Base-by-base conservation (phyloP, 257 asterid genomes). In the Echium plantagineum region DNA sequence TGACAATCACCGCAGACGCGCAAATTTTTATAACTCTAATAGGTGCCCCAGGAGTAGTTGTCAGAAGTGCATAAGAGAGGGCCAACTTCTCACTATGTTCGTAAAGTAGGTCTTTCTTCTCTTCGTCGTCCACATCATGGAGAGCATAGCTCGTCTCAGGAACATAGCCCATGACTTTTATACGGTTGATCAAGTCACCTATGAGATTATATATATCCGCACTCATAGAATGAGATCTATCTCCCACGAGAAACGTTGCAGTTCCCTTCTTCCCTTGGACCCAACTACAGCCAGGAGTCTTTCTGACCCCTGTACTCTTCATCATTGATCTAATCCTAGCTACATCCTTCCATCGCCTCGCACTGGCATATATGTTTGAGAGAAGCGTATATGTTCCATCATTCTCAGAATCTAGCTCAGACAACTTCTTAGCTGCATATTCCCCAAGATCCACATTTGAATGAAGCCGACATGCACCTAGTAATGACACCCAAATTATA, bases 21-120 rank as follows among this genome's bases (percentile, higher is more conserved):
- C 78, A 90, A 78, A 70, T 90, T 90, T 90, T 87, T 61, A 90
- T 87, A 69, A 87, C 85, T 83, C 96, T 81, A 63, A 90, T 87
- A 15, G 97, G 94, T 77, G 79, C 47, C 38, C 96, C 95, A 9
- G 83, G 86, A 52, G 83, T 62, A 18, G 91, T 72, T 17, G 95
- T 87, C 31, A 90, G 86, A 69, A 90, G 79, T 35, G 94, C 97
- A 80, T 85, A 90, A 48, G 87, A 89, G 61, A 90, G 89, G 1
- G 96, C 96, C 84, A 90, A 68, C 72, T 90, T 90, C 85, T 90
- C 97, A 69, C 97, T 87, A 57, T 90, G 97, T 72, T 90, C 95
- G 56, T 78, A 64, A 46, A 87, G 71, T 58, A 85, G 82, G 77
- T 85, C 86, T 3, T 87, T 80, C 71, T 87, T 87, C 81, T 90